Evolutionary conservation across 2,329 filamentous ascomycete genomes (phyloP).

Genomic region (Phoma sp.): DNA sequence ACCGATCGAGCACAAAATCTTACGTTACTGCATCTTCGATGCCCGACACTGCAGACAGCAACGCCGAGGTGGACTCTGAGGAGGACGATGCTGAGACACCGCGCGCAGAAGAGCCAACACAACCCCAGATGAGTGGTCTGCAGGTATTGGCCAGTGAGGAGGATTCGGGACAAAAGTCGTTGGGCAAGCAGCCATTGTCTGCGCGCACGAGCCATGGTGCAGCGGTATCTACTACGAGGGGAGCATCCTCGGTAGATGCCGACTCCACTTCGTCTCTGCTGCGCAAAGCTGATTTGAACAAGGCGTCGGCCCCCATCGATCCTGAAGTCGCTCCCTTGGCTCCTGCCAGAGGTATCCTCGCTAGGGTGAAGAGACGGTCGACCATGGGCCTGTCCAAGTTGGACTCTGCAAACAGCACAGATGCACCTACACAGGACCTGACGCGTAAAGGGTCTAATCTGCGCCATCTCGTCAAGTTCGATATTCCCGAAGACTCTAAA

Average conservation of each 20-base stretch:
- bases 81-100: constrained; percentile 5
- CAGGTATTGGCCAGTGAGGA: constrained; percentile 33
- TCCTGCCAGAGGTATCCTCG: constrained; percentile 38
- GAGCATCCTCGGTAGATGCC: constrained; percentile 42
- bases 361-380: constrained; percentile 36
- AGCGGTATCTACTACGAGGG: constrained; percentile 33
- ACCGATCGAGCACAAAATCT: constrained; percentile 40
- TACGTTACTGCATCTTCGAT: constrained; percentile 42
- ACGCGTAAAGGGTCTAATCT: constrained; percentile 38
- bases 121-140: constrained; percentile 39
- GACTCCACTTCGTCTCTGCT: constrained; percentile 47
- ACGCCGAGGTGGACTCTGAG: constrained; percentile 9
- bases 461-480: constrained; percentile 51
- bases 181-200: constrained; percentile 40
- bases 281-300: constrained; percentile 43
- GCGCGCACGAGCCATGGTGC: constrained; percentile 36
- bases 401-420: constrained; percentile 1
- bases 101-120: constrained; percentile 21
- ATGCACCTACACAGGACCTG: constrained; percentile 19
- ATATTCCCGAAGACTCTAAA: constrained; percentile 50
- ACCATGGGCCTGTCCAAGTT: constrained; percentile 28
- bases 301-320: constrained; percentile 32
- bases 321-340: constrained; percentile 24
- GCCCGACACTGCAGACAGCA: constrained; percentile 13
- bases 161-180: constrained; percentile 21